Base-by-base conservation (phyloP, 2,329 filamentous ascomycete species). In the Didymella exigua region DNA sequence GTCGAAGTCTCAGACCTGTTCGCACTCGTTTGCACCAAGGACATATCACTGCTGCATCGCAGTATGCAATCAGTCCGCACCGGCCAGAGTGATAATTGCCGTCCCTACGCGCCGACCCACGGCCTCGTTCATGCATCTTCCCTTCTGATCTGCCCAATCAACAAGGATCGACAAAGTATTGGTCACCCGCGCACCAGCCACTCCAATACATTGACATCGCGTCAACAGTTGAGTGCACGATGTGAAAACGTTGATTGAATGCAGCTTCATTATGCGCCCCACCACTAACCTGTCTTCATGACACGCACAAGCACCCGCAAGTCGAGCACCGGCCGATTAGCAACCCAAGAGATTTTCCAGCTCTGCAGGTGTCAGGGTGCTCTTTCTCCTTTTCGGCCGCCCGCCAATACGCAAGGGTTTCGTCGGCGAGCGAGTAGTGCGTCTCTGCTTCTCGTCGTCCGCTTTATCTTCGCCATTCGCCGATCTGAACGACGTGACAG, bases 361-460 rank as follows among this genome's bases (percentile, higher is more conserved):
- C 74, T 93, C 90, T 80, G 88, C 88, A 3, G 88, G 86, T 65
- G 84, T 91, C 27, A 93, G 77, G 18, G 89, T 93, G 67, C 88
- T 91, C 71, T 90, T 82, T 68, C 89, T 81, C 68, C 89, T 79
- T 56, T 82, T 87, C 2, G 85, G 77, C 78, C 87, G 72, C 70
- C 86, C 66, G 73, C 79, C 70, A 77, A 82, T 71, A 75, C 78
- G 66, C 79, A 37, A 55, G 14, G 84, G 78, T 65, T 72, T 75
- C 29, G 70, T 67, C 30, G 75, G 63, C 48, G 64, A 74, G 44
- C 63, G 66, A 49, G 61, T 61, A 16, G 59, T 56, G 29, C 67
- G 66, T 41, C 59, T 67, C 54, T 64, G 62, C 41, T 61, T 60
- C 48, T 56, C 61, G 19, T 64, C 63, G 29, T 60, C 49, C 24